phyloP scores from a whole-genome alignment of 306 rosid genomes.

The Sicyos baderoa region DNA sequence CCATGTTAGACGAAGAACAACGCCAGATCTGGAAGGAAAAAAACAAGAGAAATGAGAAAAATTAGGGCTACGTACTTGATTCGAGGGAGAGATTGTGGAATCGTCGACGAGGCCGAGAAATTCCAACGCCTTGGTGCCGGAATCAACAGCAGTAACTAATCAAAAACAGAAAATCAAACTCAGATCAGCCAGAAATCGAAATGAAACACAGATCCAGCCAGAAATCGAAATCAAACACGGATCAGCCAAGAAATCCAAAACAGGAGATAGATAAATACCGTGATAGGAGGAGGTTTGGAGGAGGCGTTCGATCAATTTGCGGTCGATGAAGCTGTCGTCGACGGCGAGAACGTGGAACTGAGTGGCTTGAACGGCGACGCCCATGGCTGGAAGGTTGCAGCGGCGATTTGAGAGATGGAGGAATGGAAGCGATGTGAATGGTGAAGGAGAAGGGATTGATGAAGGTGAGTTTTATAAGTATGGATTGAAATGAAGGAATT shows the following conservation, averaged over 20 bases:
- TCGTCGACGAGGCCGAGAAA: conserved; percentile 54
- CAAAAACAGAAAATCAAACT: conserved; percentile 22
- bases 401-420: not conserved
- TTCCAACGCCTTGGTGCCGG: conserved; percentile 67
- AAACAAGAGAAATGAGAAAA: not conserved
- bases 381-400: no score
- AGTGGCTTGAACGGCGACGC: conserved; percentile 34
- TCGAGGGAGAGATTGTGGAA: conserved; percentile 20
- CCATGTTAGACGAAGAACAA: no score
- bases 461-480: conserved; percentile 35
- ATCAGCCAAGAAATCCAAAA: no score
- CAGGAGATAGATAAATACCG: conserved; percentile 30
- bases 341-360: conserved; percentile 84
- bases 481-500: no score
- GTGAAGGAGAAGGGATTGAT: conserved; percentile 7
- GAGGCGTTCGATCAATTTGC: conserved; percentile 76
- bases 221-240: no score
- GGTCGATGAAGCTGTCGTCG: conserved; percentile 73
- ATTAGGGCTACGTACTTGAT: conserved; percentile 27
- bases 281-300: conserved; percentile 78
- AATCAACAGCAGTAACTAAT: conserved; percentile 74
- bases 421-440: no score
- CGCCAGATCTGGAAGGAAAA: not conserved
- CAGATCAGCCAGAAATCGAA: not conserved
- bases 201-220: no score